Conservation (phyloP, 306 rosid genomes). For the Vachellia collinsii region DNA sequence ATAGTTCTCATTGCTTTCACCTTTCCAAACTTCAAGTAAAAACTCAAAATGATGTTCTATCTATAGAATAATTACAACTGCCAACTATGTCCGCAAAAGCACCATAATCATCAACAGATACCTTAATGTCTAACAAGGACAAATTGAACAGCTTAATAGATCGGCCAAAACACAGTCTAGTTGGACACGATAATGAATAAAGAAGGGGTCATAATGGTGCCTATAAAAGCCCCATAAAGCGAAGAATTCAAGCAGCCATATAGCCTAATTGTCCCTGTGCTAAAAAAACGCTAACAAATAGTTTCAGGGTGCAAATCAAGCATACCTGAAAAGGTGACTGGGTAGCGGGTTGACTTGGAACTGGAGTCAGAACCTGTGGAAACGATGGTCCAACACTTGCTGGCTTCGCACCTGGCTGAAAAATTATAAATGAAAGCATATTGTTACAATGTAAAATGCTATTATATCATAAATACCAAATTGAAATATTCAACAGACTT, state of each 20-base stretch:
- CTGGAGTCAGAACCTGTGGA: slow-evolving; percentile 67
- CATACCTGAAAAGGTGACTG: slow-evolving; percentile 81
- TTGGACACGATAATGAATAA: slow-evolving; percentile 21
- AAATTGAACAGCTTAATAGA: neutral
- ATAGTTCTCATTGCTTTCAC: neutral
- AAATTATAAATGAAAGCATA: slow-evolving; percentile 37
- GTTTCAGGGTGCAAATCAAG: neutral
- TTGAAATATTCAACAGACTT: slow-evolving; percentile 48
- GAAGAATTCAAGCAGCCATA: slow-evolving; percentile 25
- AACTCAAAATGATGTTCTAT: neutral
- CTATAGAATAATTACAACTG: slow-evolving; percentile 18
- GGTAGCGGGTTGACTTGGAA: slow-evolving; percentile 69
- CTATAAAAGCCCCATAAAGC: slow-evolving; percentile 25
- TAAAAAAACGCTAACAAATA: neutral
- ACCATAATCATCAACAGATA: slow-evolving; percentile 5
- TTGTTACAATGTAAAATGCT: slow-evolving; percentile 19
- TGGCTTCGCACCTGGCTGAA: slow-evolving; percentile 77
- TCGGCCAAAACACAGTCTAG: slow-evolving; percentile 11
- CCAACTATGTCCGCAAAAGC: neutral
- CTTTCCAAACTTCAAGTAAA: slow-evolving; percentile 1
- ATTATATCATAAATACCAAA: slow-evolving; percentile 32
- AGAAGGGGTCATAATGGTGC: slow-evolving; percentile 21
- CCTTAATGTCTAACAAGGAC: slow-evolving; percentile 4
- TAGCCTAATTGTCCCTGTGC: slow-evolving; percentile 18
- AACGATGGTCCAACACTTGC: slow-evolving; percentile 64